A percentile compares a stretch with the other conserved stretches of the same genome.
phyloP scores from a whole-genome alignment of 441 rosid genomes.

The Mallotus japonicus region DNA sequence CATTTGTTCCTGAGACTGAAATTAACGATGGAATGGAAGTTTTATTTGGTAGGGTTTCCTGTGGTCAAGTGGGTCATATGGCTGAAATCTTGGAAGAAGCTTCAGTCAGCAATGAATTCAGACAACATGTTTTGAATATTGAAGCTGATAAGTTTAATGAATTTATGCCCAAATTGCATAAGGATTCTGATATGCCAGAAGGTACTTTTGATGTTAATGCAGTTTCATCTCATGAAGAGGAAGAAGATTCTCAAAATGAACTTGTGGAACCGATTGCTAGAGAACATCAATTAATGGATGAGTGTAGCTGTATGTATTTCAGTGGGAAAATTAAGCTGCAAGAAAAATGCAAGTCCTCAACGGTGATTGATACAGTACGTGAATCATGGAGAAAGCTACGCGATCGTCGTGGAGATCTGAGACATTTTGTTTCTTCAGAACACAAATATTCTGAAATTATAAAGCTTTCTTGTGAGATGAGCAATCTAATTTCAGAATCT shows the following conservation, averaged over 20 bases:
- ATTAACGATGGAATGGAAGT: constrained; percentile 48
- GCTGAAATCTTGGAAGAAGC: constrained; percentile 45
- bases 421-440: constrained; percentile 51
- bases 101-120: constrained; percentile 42
- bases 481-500: constrained; percentile 70
- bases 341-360: constrained; percentile 29
- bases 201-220: constrained; percentile 35
- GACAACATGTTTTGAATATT: constrained; percentile 30
- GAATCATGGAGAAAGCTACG: constrained; percentile 72
- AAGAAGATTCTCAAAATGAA: constrained; percentile 49
- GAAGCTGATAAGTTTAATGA: constrained; percentile 33
- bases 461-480: constrained; percentile 47
- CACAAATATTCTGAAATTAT: constrained; percentile 48
- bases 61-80: constrained; percentile 38
- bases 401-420: constrained; percentile 39
- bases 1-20: constrained; percentile 80
- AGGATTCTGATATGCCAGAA: constrained; percentile 36
- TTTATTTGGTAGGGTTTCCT: constrained; percentile 41
- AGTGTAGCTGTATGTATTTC: constrained; percentile 81
- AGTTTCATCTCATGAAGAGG: constrained; percentile 42
- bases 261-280: constrained; percentile 34
- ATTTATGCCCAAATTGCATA: constrained; percentile 28
- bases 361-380: constrained; percentile 43
- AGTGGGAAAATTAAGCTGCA: constrained; percentile 35
- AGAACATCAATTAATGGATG: constrained; percentile 68